Conservation (phyloP, 192 early-diverging fungal genomes). For the Podila horticola region DNA sequence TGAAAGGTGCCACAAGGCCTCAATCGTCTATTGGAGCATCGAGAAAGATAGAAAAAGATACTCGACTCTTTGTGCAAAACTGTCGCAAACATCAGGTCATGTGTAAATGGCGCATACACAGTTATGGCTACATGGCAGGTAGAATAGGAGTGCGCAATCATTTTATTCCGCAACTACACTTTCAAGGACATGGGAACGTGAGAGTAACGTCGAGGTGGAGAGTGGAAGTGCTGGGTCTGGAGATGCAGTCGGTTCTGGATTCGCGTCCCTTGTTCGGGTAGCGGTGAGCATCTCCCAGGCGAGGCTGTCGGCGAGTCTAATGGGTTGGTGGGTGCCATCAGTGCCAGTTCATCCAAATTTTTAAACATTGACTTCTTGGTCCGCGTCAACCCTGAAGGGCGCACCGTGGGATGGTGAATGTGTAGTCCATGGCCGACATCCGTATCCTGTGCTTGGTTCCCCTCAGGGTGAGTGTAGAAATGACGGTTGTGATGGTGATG, state of each 20-base stretch:
- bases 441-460: not conserved
- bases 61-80: too few relatives aligned
- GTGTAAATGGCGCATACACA: too few relatives aligned
- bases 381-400: not conserved
- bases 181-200: not conserved
- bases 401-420: not conserved
- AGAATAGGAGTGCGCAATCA: not conserved
- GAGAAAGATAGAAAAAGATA: too few relatives aligned
- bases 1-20: too few relatives aligned
- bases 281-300: not conserved
- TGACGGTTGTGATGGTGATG: not conserved
- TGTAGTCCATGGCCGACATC: not conserved
- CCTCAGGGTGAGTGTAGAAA: not conserved
- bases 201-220: not conserved
- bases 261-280: not conserved
- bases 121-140: too few relatives aligned
- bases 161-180: not conserved
- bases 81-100: too few relatives aligned
- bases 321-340: not conserved
- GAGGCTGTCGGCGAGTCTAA: not conserved
- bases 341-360: conserved; percentile 2
- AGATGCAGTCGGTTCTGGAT: not conserved
- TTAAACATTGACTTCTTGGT: conserved; percentile 6
- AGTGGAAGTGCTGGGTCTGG: not conserved
- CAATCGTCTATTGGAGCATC: too few relatives aligned